Percentiles rank a stretch among this genome's conserved stretches.
Evolutionary conservation across 2,329 filamentous ascomycete genomes (phyloP).

Genomic region (Ceratocystis lukuohia): DNA sequence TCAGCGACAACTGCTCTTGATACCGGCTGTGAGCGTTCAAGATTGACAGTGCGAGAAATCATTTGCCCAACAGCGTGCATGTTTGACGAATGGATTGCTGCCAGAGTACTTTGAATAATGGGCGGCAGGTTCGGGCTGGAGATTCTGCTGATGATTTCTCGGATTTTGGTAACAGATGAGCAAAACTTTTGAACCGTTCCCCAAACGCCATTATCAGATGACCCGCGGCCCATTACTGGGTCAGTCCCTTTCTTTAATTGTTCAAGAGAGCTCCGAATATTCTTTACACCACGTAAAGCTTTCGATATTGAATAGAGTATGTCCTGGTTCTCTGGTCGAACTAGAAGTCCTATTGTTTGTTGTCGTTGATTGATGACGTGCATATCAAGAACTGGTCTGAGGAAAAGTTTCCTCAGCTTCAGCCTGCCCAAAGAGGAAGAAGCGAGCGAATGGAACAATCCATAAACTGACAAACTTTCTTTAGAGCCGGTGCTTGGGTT

Average conservation of each 20-base stretch:
- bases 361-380: constrained; percentile 58
- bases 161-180: constrained; percentile 9
- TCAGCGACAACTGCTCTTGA: constrained; percentile 58
- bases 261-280: constrained; percentile 54
- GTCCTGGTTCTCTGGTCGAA: constrained; percentile 52
- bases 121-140: neutral
- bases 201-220: constrained; percentile 58
- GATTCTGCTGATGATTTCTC: constrained; percentile 5
- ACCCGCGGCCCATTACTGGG: constrained; percentile 32
- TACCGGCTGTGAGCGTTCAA: constrained; percentile 44
- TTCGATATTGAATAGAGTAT: constrained; percentile 42
- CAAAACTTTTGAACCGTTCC: constrained; percentile 23
- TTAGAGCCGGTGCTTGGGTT: constrained; percentile 45
- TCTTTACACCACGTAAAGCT: constrained; percentile 57
- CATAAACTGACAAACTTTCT: constrained; percentile 73
- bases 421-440: constrained; percentile 66
- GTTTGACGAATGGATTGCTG: constrained; percentile 3
- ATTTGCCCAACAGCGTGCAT: constrained; percentile 13
- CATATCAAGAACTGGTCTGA: constrained; percentile 61
- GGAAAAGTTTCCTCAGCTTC: constrained; percentile 63
- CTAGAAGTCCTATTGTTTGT: constrained; percentile 51
- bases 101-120: neutral
- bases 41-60: constrained; percentile 13
- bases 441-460: constrained; percentile 62
- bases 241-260: constrained; percentile 69